Evolutionary conservation across 1,139 yeast species (phyloP).

Genomic region (Yamadazyma mexicana): DNA sequence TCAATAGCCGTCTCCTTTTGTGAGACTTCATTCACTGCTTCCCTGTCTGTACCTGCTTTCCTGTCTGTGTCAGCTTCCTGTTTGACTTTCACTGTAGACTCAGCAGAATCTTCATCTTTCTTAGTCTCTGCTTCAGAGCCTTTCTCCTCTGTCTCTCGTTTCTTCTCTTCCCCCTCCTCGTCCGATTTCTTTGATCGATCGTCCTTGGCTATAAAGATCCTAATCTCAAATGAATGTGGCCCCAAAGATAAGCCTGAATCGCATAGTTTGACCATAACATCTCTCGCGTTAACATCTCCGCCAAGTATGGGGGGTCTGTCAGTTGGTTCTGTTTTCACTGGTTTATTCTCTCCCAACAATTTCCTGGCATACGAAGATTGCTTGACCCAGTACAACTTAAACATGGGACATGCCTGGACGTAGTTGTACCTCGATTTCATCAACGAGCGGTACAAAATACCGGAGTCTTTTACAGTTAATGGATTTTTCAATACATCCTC

Average conservation of each 20-base stretch:
- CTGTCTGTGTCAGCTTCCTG: too few species aligned
- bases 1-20: not conserved
- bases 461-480: conserved; percentile 69
- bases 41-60: too few species aligned
- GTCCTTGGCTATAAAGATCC: conserved; percentile 80
- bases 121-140: not conserved
- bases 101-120: too few species aligned
- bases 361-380: conserved; percentile 50
- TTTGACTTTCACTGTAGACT: conserved; percentile 1
- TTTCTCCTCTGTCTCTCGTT: conserved; percentile 9
- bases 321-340: conserved; percentile 22
- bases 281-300: conserved; percentile 61
- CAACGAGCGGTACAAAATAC: conserved; percentile 68
- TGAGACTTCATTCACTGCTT: too few species aligned
- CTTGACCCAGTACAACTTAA: conserved; percentile 76
- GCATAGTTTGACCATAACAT: conserved; percentile 84
- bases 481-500: conserved; percentile 61
- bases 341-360: conserved; percentile 32
- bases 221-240: conserved; percentile 76
- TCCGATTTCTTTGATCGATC: conserved; percentile 44
- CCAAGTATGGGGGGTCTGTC: conserved; percentile 45
- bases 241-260: conserved; percentile 76
- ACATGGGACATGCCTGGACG: conserved; percentile 67
- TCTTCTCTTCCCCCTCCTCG: conserved; percentile 8
- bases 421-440: conserved; percentile 76